These are phyloP conservation scores for Hexamita inflata DNA, from an alignment of 208 protist genomes.

Conservation along the genomic window DNA sequence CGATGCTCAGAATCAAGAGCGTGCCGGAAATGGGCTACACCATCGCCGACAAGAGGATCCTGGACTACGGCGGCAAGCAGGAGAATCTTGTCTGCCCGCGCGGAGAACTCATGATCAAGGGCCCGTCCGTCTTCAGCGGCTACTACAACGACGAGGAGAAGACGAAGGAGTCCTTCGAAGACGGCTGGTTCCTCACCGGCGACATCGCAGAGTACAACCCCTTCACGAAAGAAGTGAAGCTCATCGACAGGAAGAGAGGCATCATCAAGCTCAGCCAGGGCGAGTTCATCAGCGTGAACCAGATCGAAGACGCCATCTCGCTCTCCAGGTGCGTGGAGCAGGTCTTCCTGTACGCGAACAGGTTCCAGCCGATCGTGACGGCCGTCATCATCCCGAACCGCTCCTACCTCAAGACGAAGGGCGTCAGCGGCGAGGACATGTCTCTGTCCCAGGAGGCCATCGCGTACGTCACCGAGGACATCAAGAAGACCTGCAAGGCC, in stretches of 20 bases:
- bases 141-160: slow-evolving; percentile 37
- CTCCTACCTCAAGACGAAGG: neutral
- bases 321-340: slow-evolving; percentile 3
- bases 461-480: neutral
- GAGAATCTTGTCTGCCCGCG: no score
- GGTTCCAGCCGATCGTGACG: slow-evolving; percentile 20
- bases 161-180: slow-evolving; percentile 5
- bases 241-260: slow-evolving; percentile 30
- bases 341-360: slow-evolving; percentile 13
- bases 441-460: neutral
- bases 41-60: neutral
- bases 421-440: neutral
- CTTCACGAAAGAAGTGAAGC: neutral
- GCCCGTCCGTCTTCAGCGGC: slow-evolving; percentile 38
- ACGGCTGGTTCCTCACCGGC: slow-evolving; percentile 10
- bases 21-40: neutral
- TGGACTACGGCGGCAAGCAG: no score
- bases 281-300: slow-evolving; percentile 28
- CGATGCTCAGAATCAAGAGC: neutral
- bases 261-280: slow-evolving; percentile 40
- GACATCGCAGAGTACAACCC: slow-evolving; percentile 10
- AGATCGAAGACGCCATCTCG: slow-evolving; percentile 21
- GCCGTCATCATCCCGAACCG: slow-evolving; percentile 16
- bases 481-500: neutral
- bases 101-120: slow-evolving; percentile 38